Evolutionary conservation across 2,329 filamentous ascomycete genomes (phyloP), one percentile per base, ranked within the genome.

Genomic region (Colletotrichum sp.): DNA sequence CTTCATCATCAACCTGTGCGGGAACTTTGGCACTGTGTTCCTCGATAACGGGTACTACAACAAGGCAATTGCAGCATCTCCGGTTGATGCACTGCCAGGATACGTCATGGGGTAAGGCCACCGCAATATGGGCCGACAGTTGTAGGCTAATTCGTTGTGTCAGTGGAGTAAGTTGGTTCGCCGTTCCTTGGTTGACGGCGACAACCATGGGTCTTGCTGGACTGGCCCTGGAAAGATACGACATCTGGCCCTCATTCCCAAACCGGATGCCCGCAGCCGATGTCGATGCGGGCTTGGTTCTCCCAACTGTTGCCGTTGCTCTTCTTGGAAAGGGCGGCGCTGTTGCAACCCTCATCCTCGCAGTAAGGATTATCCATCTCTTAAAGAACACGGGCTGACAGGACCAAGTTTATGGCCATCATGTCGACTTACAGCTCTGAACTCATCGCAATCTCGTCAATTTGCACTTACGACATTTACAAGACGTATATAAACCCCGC

Each of bases 11-110:
- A 97, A 97, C 84, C 93, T 87, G 9, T 93, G 96, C 43, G 95
- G 95, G 55, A 96, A 96, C 84, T 97, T 96, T 76, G 93, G 90
- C 74, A 96, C 94, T 2, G 94, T 97, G 6, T 97, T 97, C 87
- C 89, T 95, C 60, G 95, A 97, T 81, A 96, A 96, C 78, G 93
- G 94, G 18, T 98, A 97, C 87, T 98, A 96, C 86, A 97, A 98
- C 89, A 98, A 98, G 84, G 96, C 95, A 18, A 98, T 98, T 80
- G 95, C 96, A 8, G 95, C 96, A 1, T 94, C 92, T 26, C 95
- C 95, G 1, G 94, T 96, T 1, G 93, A 96, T 76, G 96, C 96
- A 0, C 91, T 98, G 4, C 96, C 96, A 0, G 96, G 96, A 21
- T 98, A 98, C 81, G 93, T 98, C 70, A 90, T 96, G 77, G 96